Conservation (phyloP, 768 basidiomycete species). For the Mycena filopes region DNA sequence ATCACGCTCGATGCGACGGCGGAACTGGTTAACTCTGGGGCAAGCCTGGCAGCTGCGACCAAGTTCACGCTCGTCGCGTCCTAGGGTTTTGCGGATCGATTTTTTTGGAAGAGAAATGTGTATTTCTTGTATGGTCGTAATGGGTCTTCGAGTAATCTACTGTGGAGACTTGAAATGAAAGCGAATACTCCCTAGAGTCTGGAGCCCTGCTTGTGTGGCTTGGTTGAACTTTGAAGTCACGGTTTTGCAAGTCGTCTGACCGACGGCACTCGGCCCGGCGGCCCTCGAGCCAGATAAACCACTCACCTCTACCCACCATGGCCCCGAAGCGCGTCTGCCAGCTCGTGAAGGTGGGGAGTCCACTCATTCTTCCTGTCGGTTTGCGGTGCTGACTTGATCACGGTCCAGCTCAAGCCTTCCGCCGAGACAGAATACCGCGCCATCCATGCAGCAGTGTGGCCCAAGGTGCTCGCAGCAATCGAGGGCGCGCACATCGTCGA, state of each 20-base stretch:
- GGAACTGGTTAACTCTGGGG: conserved; percentile 42
- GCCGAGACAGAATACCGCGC: conserved; percentile 61
- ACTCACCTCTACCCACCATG: conserved; percentile 21
- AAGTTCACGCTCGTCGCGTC: conserved; percentile 39
- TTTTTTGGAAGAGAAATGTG: too few relatives aligned
- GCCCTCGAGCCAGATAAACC: background rate
- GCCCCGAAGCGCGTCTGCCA: conserved; percentile 71
- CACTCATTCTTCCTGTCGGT: background rate
- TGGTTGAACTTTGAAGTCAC: too few relatives aligned
- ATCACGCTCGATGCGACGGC: conserved; percentile 39
- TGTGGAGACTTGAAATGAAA: too few relatives aligned
- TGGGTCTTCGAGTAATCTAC: too few relatives aligned
- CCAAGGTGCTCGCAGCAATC: conserved; percentile 71
- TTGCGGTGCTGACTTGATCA: too few relatives aligned
- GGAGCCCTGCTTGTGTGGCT: too few relatives aligned
- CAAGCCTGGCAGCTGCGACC: conserved; percentile 36
- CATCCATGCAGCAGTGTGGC: conserved; percentile 76
- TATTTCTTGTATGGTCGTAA: too few relatives aligned
- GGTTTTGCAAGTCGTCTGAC: conserved; percentile 20
- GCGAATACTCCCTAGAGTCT: too few relatives aligned
- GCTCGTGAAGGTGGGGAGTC: conserved; percentile 66
- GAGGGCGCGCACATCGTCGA: conserved; percentile 72
- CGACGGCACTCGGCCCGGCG: conserved; percentile 16
- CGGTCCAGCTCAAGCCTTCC: conserved; percentile 63
- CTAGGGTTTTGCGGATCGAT: too few relatives aligned